phyloP scores from a whole-genome alignment of 768 basidiomycete species.

The Lactarius quietus region DNA sequence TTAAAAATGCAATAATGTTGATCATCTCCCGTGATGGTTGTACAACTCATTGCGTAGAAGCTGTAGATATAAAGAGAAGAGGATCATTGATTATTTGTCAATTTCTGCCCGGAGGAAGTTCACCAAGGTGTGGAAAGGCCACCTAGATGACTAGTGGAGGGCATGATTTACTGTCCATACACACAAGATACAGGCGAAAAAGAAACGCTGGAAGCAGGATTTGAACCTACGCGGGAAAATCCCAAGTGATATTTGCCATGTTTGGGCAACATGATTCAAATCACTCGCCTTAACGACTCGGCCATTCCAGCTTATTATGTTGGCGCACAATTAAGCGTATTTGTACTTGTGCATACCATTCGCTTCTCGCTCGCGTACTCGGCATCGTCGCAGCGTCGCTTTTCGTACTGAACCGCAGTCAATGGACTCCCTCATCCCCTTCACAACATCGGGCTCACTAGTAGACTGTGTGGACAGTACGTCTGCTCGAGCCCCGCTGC shows the following conservation, averaged over 20 bases:
- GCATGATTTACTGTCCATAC: neutral
- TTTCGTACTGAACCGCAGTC: neutral
- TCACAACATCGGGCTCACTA: slow-evolving; percentile 97
- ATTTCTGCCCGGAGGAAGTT: slow-evolving; percentile 33
- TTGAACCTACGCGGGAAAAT: slow-evolving; percentile 88
- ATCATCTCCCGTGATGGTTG: slow-evolving; percentile 10
- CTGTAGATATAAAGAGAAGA: slow-evolving; percentile 11
- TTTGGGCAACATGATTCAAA: slow-evolving; percentile 55
- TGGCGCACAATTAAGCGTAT: neutral
- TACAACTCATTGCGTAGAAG: slow-evolving; percentile 3
- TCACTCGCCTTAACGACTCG: slow-evolving; percentile 93
- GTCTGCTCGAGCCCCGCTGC: slow-evolving; percentile 50
- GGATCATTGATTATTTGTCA: slow-evolving; percentile 3
- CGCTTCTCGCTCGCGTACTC: neutral
- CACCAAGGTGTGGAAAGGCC: slow-evolving; percentile 25
- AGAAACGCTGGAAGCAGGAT: slow-evolving; percentile 81
- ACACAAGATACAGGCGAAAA: too few species aligned
- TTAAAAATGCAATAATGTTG: slow-evolving; percentile 8
- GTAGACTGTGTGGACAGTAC: slow-evolving; percentile 99
- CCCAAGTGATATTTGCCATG: slow-evolving; percentile 61
- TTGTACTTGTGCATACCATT: neutral
- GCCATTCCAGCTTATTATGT: slow-evolving; percentile 54
- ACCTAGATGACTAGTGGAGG: slow-evolving; percentile 31
- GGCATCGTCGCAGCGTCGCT: neutral
- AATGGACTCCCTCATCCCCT: slow-evolving; percentile 97